Base-by-base conservation (phyloP, 2,329 filamentous ascomycete species). In the Trichoderma sp. region DNA sequence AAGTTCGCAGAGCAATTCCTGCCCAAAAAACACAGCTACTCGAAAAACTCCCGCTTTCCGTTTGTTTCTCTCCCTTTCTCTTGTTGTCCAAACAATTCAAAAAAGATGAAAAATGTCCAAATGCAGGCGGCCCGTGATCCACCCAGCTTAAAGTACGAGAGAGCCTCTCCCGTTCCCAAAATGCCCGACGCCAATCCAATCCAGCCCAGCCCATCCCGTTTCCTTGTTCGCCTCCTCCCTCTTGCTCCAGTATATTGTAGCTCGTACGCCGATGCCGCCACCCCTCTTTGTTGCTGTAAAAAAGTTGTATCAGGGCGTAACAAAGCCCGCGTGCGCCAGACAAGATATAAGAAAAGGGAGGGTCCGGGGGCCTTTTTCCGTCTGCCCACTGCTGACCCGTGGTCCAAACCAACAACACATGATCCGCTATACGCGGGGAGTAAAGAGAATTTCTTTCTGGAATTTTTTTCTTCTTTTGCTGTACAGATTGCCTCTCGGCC, bases 401-500 rank as follows among this genome's bases (percentile, higher is more conserved):
- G 39, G 62, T 30, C 12, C 39, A 50, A 64, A 32, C 62, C 62
- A 64, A 70, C 47, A 64, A 53, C 57, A 20, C 15, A 67, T 55
- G 39, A 28, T 62, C 70, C 62, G 30, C 28, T 53, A 30, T 68
- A 58, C 55, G 28, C 39, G 39, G 26, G 30, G 62, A 28, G 59
- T 17, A n/a, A 65, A 73, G 63, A 72, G 68, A 58, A 36, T 26
- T 61, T 53, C 66, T 53, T 59, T 50, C n/a, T 50, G 55, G 12
- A 9, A 39, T 58, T 50, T 36, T 53, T 53, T 53, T 36, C 15
- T 65, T 67, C 39, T n/a, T 73, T 72, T 20, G 73, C 77, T 72
- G 57, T 55, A 59, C 71, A 72, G 36, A 57, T 34, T n/a, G 39
- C 70, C 65, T 67, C 59, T 77, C 72, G 77, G 66, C 58, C 64